phyloP scores from a whole-genome alignment of 2,329 filamentous ascomycete species.

The Claviceps fusiformis region DNA sequence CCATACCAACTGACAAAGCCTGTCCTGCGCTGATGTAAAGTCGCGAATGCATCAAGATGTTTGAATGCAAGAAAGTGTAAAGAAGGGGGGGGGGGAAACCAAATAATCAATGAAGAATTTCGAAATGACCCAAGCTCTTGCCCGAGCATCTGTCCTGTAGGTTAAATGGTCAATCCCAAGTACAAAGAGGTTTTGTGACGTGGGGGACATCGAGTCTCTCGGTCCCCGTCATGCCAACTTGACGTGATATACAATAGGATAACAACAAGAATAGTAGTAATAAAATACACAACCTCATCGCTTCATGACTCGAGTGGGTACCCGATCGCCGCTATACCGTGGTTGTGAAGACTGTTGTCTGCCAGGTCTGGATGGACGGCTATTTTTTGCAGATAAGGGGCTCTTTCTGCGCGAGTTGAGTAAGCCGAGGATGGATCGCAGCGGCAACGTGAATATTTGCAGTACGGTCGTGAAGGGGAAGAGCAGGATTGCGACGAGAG shows the following conservation, averaged over 20 bases:
- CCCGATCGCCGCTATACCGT: constrained; percentile 22
- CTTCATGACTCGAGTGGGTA: constrained; percentile 20
- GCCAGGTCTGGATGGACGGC: neutral
- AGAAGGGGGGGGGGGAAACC: neutral
- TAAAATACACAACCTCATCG: constrained; percentile 8
- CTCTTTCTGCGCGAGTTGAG: constrained; percentile 19
- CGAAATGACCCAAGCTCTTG: neutral
- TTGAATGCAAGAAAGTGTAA: neutral
- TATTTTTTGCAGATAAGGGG: constrained; percentile 13
- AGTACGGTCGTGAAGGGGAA: constrained; percentile 29
- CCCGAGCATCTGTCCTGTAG: neutral
- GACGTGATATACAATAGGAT: neutral
- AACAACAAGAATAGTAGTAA: neutral
- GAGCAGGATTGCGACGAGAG: constrained; percentile 19
- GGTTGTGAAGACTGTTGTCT: constrained; percentile 10
- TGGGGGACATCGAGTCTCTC: neutral
- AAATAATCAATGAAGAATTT: neutral
- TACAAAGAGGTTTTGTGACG: neutral
- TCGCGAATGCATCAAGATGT: neutral
- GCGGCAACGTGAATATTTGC: constrained; percentile 28
- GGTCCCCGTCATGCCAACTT: neutral
- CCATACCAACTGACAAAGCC: neutral
- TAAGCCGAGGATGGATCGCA: constrained; percentile 22
- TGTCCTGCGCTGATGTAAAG: neutral
- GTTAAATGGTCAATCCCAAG: neutral